Percentiles rank a stretch among this genome's conserved stretches.
phyloP scores from a whole-genome alignment of 441 rosid genomes.

The Pelargonium australe region DNA sequence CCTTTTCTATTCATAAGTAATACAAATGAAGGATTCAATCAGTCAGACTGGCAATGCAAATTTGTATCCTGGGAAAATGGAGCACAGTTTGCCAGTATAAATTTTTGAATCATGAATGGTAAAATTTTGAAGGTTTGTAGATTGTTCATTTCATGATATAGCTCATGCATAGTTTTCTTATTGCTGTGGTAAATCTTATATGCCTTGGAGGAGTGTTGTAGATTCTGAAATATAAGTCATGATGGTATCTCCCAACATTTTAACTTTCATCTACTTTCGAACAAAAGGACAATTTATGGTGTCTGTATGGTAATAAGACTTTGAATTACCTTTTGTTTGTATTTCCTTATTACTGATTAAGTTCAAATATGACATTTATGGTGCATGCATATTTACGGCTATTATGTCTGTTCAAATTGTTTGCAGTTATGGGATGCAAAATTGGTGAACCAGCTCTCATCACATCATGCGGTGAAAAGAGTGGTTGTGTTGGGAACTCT shows the following conservation, averaged over 20 bases:
- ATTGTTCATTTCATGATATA: background rate
- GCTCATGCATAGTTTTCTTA: background rate
- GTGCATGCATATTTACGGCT: background rate
- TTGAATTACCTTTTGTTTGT: background rate
- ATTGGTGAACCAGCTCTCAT: constrained; percentile 54
- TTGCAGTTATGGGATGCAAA: constrained; percentile 80
- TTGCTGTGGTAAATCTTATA: background rate
- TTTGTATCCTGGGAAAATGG: background rate
- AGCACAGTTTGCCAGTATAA: background rate
- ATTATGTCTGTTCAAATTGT: constrained; percentile 4
- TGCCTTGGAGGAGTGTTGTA: constrained; percentile 5
- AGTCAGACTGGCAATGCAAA: background rate
- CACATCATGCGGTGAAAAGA: constrained; percentile 64
- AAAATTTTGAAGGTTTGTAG: background rate
- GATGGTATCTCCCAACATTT: background rate
- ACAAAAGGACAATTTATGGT: background rate
- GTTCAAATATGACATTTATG: background rate
- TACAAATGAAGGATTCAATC: background rate
- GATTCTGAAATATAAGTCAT: background rate
- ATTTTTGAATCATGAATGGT: background rate
- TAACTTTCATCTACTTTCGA: background rate
- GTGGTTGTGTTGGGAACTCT: constrained; percentile 80
- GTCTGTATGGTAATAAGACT: background rate
- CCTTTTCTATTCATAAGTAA: background rate
- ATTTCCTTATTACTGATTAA: background rate